Conservation (phyloP, 768 basidiomycete species). For the Neoboletus brunneissimus region DNA sequence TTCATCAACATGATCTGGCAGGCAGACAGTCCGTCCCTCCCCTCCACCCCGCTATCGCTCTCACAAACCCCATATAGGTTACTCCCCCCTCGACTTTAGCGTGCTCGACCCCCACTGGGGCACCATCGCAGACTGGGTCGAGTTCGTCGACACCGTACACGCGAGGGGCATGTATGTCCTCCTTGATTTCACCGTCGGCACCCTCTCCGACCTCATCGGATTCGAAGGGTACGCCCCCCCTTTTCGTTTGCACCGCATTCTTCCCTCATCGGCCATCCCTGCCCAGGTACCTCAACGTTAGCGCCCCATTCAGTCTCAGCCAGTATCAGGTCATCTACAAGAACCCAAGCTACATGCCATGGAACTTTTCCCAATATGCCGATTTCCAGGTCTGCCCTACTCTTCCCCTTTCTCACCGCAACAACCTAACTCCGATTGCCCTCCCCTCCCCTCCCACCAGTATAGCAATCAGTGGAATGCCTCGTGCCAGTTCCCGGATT, state of each 20-base stretch:
- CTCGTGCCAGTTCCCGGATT: conserved; percentile 71
- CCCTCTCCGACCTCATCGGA: conserved; percentile 84
- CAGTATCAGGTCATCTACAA: conserved; percentile 80
- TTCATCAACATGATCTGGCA: conserved; percentile 98
- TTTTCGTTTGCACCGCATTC: conserved; percentile 1
- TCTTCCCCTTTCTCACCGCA: background rate
- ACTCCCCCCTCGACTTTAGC: conserved; percentile 89
- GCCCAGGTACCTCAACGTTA: conserved; percentile 64
- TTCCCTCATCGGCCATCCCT: conserved; percentile 13
- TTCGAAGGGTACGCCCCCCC: conserved; percentile 64
- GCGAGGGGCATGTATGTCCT: conserved; percentile 86
- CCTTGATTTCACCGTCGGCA: conserved; percentile 92
- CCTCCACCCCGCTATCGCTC: background rate
- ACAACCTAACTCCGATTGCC: background rate
- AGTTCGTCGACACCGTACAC: conserved; percentile 74
- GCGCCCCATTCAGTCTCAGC: conserved; percentile 72
- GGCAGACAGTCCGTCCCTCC: conserved; percentile 73
- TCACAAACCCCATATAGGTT: conserved; percentile 45
- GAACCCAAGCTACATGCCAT: conserved; percentile 69
- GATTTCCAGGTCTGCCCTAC: conserved; percentile 64
- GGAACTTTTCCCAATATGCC: conserved; percentile 81
- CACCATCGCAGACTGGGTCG: conserved; percentile 73
- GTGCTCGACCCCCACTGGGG: conserved; percentile 94
- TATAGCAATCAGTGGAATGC: conserved; percentile 67
- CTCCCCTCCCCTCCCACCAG: conserved; percentile 37